Percentiles rank a stretch among this genome's conserved stretches.
Conservation (phyloP, 176 grass and related monocot genomes). For the Chrysopogon serrulatus region DNA sequence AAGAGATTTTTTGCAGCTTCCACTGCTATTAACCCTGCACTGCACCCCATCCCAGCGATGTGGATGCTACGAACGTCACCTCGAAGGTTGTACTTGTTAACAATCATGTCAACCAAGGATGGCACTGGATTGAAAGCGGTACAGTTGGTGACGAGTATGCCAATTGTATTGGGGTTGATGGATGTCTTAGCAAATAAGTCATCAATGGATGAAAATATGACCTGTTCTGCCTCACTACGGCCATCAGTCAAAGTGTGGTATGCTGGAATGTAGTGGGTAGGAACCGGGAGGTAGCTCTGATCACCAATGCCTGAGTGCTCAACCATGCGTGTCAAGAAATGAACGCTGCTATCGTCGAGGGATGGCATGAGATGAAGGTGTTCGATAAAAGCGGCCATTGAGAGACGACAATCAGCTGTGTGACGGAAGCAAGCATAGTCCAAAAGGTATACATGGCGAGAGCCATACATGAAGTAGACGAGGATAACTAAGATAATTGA, state of each 20-base stretch:
- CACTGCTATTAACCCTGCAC: conserved; percentile 30
- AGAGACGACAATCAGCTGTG: not conserved
- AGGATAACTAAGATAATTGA: not conserved
- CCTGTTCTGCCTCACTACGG: conserved; percentile 14
- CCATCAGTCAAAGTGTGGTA: not conserved
- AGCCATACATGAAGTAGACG: not conserved
- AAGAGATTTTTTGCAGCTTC: conserved; percentile 9
- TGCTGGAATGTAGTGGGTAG: not conserved
- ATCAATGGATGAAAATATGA: conserved; percentile 17
- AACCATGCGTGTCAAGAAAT: conserved; percentile 18
- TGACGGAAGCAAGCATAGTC: conserved; percentile 37
- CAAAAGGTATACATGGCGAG: conserved; percentile 30
- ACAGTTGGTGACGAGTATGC: conserved; percentile 29
- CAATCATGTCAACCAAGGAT: conserved; percentile 18
- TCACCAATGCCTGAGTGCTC: conserved; percentile 30
- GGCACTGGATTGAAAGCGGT: conserved; percentile 19
- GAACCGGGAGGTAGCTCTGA: not conserved
- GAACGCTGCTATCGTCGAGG: not conserved
- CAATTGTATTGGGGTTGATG: not conserved
- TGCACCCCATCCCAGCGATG: conserved; percentile 40
- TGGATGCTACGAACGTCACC: not conserved
- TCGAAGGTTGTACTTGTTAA: conserved; percentile 14
- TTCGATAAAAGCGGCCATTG: not conserved
- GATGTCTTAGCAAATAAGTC: conserved; percentile 23
- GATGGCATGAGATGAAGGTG: not conserved